Evolutionary conservation across 2,329 filamentous ascomycete species (phyloP).

Genomic region (Huntiella savannae): DNA sequence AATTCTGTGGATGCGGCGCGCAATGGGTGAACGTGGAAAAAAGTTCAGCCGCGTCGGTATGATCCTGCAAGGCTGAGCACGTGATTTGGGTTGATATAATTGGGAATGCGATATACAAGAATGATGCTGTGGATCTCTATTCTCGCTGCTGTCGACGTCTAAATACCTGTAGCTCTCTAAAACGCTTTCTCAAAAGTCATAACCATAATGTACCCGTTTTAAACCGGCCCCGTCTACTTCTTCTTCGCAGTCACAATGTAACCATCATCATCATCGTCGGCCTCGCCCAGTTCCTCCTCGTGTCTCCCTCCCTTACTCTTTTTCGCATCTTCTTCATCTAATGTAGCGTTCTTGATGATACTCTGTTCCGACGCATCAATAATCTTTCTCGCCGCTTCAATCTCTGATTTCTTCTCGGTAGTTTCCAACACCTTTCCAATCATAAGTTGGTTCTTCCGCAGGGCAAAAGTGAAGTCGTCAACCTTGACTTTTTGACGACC

Average conservation of each 20-base stretch:
- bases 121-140: no score
- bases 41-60: slow-evolving; percentile 9
- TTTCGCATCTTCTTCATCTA: slow-evolving; percentile 23
- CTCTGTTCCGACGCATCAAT: slow-evolving; percentile 48
- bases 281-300: slow-evolving; percentile 34
- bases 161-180: neutral
- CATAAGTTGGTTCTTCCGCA: slow-evolving; percentile 68
- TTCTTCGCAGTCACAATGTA: slow-evolving; percentile 19
- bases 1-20: no score
- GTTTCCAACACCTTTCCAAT: slow-evolving; percentile 80
- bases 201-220: no score
- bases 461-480: slow-evolving; percentile 90
- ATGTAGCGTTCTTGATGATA: slow-evolving; percentile 32
- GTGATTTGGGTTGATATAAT: slow-evolving; percentile 13
- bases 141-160: no score
- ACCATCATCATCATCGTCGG: slow-evolving; percentile 29
- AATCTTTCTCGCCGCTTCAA: slow-evolving; percentile 65
- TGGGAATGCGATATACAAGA: neutral
- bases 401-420: slow-evolving; percentile 68
- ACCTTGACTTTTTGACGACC: slow-evolving; percentile 94
- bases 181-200: neutral
- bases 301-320: slow-evolving; percentile 17
- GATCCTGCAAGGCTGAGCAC: slow-evolving; percentile 11
- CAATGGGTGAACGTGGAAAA: neutral
- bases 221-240: slow-evolving; percentile 14